phyloP scores from a whole-genome alignment of 805 yeast genomes.

The Candida succiphila region DNA sequence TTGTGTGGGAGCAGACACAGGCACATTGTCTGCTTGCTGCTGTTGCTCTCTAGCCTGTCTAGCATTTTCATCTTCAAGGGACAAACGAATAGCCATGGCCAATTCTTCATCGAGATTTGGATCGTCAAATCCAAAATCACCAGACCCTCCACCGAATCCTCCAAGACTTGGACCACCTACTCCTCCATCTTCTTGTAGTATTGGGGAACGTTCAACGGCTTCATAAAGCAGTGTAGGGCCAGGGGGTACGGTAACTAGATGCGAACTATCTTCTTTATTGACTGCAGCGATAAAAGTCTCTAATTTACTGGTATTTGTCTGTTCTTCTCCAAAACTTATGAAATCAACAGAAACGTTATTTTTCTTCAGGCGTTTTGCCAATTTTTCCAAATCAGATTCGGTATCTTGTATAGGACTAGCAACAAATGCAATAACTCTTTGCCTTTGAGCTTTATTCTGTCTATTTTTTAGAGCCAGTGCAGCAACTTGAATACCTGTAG shows the following conservation, averaged over 20 bases:
- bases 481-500: constrained; percentile 88
- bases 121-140: constrained; percentile 61
- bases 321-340: constrained; percentile 86
- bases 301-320: constrained; percentile 62
- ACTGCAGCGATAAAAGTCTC: constrained; percentile 70
- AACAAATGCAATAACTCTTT: constrained; percentile 81
- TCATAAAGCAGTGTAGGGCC: constrained; percentile 82
- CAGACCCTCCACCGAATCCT: constrained; percentile 26
- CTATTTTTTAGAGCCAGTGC: constrained; percentile 91
- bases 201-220: constrained; percentile 65
- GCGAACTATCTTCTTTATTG: constrained; percentile 68
- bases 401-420: constrained; percentile 74
- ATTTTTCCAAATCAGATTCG: constrained; percentile 62
- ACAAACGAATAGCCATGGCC: constrained; percentile 89
- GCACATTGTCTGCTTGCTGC: too few species aligned
- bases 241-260: constrained; percentile 79
- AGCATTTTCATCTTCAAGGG: constrained; percentile 88
- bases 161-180: constrained; percentile 26
- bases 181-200: constrained; percentile 56
- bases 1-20: constrained; percentile 21
- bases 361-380: constrained; percentile 90
- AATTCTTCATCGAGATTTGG: constrained; percentile 94
- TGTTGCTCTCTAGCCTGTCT: constrained; percentile 77
- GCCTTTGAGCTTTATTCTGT: constrained; percentile 86
- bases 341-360: constrained; percentile 85